Base-by-base conservation (phyloP, 805 yeast genomes). In the Saccharomyces cerevisiae region DNA sequence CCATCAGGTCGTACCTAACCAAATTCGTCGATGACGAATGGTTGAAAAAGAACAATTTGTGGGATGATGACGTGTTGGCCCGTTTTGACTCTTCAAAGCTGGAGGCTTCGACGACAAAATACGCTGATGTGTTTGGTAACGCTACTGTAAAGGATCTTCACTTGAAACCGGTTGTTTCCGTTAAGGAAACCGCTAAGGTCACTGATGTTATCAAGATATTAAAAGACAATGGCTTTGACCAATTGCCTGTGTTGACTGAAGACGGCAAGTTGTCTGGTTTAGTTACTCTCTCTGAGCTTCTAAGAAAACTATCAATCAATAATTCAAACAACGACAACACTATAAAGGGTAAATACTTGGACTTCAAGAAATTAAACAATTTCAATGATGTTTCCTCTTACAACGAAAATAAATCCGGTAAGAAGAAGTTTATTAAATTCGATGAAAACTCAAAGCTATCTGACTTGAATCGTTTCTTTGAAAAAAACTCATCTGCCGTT, bases 1-100 rank as follows among this genome's bases (percentile, higher is more conserved):
- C 90, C 46, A 82, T 88, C 66, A 82, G 96, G 76, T 87, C 95
- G 3, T 88, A 88, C 73, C 77, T 88, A 71, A 82, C 94, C 59
- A 88, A 88, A 73, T 88, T 88, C 66, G 92, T 87, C 41, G 95
- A 88, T 69, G 95, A 89, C 64, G 95, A 87, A 71, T 88, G 96
- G 96, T 82, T 88, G 86, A 79, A 78, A 68, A 81, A 81, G 62
- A 87, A 88, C 68, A 86, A 87, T 2, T 83, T 89, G 65, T 80
- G 85, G 59, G 87, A 81, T 59, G 78, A 78, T 51, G 73, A 76
- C 53, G 69, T 78, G 53, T 69, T 70, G 53, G 70, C 65, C 47
- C 70, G 70, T 51, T 67, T 70, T 32, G 69, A 69, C 56, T 60
- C 70, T 11, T 65, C 71, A 47, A 59, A 57, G 13, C 32, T 22